Conservation (phyloP, 2,329 filamentous ascomycete species). For the Tolypocladium amazonense region DNA sequence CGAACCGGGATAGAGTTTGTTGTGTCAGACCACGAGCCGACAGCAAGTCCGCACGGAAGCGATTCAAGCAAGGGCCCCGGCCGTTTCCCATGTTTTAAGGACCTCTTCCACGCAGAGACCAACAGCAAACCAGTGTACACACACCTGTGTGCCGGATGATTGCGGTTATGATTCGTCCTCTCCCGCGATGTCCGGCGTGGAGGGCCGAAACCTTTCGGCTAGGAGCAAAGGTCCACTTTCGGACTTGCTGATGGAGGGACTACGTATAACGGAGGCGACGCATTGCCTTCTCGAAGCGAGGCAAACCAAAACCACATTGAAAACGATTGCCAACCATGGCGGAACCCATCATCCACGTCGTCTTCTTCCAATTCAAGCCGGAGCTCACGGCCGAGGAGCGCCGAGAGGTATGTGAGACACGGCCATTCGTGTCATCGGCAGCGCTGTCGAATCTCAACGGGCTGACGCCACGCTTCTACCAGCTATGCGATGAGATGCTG, state of each 20-base stretch:
- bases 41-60: neutral
- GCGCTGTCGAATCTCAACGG: neutral
- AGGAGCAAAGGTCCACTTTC: neutral
- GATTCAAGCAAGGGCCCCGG: neutral
- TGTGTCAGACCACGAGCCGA: neutral
- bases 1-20: neutral
- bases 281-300: neutral
- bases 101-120: neutral
- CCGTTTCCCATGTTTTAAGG: neutral
- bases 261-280: neutral
- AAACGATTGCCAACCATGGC: neutral
- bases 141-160: neutral
- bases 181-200: neutral
- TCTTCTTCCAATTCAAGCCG: slow-evolving; percentile 11
- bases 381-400: slow-evolving; percentile 4
- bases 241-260: neutral
- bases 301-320: neutral
- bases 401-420: slow-evolving; percentile 2
- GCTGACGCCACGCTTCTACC: neutral
- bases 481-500: slow-evolving; percentile 21
- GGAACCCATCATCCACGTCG: slow-evolving; percentile 9
- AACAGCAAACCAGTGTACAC: neutral
- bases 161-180: neutral
- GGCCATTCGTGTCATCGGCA: neutral
- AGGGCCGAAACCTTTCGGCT: neutral